Percentiles rank a stretch among this genome's conserved stretches.
Conservation (phyloP, 2,329 filamentous ascomycete species). For the Pestalotiopsis sp. region DNA sequence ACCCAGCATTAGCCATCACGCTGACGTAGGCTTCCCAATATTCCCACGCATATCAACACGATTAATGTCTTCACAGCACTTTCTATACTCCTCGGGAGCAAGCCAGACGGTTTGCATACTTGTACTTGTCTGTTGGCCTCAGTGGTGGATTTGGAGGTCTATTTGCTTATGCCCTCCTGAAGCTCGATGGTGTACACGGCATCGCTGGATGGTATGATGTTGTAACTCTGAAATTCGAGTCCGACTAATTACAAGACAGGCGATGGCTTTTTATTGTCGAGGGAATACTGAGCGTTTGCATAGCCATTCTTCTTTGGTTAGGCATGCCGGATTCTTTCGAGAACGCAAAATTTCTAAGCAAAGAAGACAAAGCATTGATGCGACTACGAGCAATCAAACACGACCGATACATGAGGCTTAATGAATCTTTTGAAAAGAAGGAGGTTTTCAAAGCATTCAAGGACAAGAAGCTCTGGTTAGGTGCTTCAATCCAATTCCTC, state of each 20-base stretch:
- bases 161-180: constrained; percentile 10
- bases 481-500: constrained; percentile 10
- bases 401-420: constrained; percentile 11
- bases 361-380: constrained; percentile 13
- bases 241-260: background rate
- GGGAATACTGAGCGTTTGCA: constrained; percentile 9
- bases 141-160: constrained; percentile 12
- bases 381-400: constrained; percentile 10
- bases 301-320: constrained; percentile 2
- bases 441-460: constrained; percentile 14
- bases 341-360: constrained; percentile 11
- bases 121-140: constrained; percentile 8
- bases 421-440: constrained; percentile 13
- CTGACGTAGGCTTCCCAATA: constrained; percentile 6
- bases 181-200: constrained; percentile 9
- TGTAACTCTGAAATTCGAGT: background rate
- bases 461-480: constrained; percentile 13
- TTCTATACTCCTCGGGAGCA: constrained; percentile 12
- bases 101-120: constrained; percentile 9
- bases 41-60: too few species aligned
- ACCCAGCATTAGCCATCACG: constrained; percentile 12
- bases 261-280: constrained; percentile 12
- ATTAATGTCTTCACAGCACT: background rate
- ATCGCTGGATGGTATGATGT: constrained; percentile 7
- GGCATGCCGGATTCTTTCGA: constrained; percentile 15